Percentiles rank a stretch among this genome's conserved stretches.
These are phyloP conservation scores for Beauveria scarabaeidicola DNA, from an alignment of 2,329 filamentous ascomycete genomes.

Conservation along the genomic window DNA sequence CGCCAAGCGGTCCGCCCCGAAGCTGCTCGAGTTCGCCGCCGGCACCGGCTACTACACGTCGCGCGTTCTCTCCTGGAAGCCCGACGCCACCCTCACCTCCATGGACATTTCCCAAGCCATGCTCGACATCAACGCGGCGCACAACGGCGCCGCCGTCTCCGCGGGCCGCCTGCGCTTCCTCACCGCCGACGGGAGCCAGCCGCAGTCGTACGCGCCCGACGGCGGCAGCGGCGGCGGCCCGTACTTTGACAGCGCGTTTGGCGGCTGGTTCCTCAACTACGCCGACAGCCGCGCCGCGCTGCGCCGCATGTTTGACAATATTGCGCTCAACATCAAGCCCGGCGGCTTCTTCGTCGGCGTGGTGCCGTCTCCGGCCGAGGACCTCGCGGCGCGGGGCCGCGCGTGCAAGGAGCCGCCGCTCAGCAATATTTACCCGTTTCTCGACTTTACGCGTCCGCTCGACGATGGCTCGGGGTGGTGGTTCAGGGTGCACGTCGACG, in stretches of 20 bases:
- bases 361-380: background rate
- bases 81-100: background rate
- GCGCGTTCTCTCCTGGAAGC: background rate
- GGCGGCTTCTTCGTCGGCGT: constrained; percentile 9
- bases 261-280: constrained; percentile 7
- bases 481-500: background rate
- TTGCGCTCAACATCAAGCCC: constrained; percentile 6
- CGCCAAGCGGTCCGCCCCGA: background rate
- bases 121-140: background rate
- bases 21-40: constrained; percentile 3
- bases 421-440: background rate
- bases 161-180: background rate
- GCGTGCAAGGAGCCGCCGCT: background rate
- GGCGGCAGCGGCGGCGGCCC: background rate
- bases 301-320: constrained; percentile 3
- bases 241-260: constrained; percentile 7
- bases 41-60: constrained; percentile 7
- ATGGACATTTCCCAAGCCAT: constrained; percentile 4
- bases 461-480: constrained; percentile 5
- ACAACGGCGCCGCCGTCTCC: background rate
- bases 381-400: background rate
- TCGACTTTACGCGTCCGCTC: background rate
- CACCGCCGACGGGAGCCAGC: background rate
- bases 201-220: constrained; percentile 1
- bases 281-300: background rate